phyloP scores from a whole-genome alignment of 75 land plant genomes.

The Pinus taeda region DNA sequence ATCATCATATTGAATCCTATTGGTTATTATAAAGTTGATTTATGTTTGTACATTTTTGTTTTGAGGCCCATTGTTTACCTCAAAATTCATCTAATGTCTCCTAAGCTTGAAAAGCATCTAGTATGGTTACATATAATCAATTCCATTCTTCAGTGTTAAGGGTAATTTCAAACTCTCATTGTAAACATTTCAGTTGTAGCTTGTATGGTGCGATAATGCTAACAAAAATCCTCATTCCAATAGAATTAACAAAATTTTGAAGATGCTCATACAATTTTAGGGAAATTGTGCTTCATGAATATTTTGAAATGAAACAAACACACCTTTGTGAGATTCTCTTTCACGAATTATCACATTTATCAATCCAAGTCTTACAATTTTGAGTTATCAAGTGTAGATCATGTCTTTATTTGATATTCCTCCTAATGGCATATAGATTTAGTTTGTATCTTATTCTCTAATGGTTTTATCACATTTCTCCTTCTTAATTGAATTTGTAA shows the following conservation, averaged over 20 bases:
- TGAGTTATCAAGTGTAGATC: no score
- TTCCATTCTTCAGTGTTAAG: slow-evolving; percentile 44
- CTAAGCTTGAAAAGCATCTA: slow-evolving; percentile 97
- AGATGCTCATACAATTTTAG: slow-evolving; percentile 74
- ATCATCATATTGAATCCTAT: no score
- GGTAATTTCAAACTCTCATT: slow-evolving; percentile 43
- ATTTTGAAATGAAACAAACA: slow-evolving; percentile 92
- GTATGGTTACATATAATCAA: slow-evolving; percentile 83
- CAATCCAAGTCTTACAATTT: no score
- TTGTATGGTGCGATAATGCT: slow-evolving; percentile 91
- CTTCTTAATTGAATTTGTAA: no score
- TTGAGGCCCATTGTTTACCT: no score
- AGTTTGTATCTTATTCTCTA: no score
- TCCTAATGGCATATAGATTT: no score
- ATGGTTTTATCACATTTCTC: no score
- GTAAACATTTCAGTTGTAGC: slow-evolving; percentile 58
- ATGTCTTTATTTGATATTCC: no score
- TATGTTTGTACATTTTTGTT: no score
- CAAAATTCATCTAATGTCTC: slow-evolving; percentile 15
- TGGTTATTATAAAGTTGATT: no score
- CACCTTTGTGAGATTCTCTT: slow-evolving; percentile 77
- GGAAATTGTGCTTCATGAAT: slow-evolving; percentile 82
- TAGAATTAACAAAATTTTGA: slow-evolving; percentile 56
- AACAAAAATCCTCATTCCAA: slow-evolving; percentile 8
- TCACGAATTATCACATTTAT: slow-evolving; percentile 48